A percentile compares a stretch with the other conserved stretches of the same genome.
phyloP scores from a whole-genome alignment of 2,329 filamentous ascomycete species.

The Aaosphaeria pasadenensis region DNA sequence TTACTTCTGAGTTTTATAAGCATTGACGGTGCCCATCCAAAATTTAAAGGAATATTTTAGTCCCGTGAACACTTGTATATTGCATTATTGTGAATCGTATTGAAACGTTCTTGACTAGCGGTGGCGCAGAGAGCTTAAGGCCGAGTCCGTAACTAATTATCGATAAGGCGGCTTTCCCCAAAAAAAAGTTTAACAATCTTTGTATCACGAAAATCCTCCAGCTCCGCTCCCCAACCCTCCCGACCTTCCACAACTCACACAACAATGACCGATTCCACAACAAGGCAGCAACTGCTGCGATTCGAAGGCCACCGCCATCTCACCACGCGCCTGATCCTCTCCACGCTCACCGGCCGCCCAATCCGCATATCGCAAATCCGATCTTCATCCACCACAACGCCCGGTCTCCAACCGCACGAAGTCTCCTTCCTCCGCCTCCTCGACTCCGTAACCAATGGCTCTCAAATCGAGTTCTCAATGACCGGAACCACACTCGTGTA shows the following conservation, averaged over 20 bases:
- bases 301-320: constrained; percentile 85
- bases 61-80: not conserved
- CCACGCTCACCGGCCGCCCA: constrained; percentile 85
- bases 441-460: constrained; percentile 92
- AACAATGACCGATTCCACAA: constrained; percentile 29
- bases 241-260: not conserved
- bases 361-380: constrained; percentile 94
- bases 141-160: not conserved
- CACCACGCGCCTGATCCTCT: constrained; percentile 78
- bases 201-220: too few species aligned
- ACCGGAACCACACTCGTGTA: constrained; percentile 92
- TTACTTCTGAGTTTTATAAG: too few species aligned
- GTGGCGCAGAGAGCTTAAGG: too few species aligned
- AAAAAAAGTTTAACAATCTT: too few species aligned
- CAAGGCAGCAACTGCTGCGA: constrained; percentile 54
- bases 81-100: too few species aligned
- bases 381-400: constrained; percentile 76
- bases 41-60: not conserved
- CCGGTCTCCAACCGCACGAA: constrained; percentile 88
- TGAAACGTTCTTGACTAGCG: too few species aligned
- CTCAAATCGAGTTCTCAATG: constrained; percentile 91
- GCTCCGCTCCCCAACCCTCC: not conserved
- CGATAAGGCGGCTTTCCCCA: not conserved
- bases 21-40: too few species aligned
- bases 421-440: constrained; percentile 93